Evolutionary conservation across 768 basidiomycete genomes (phyloP), one percentile per base, ranked within the genome.

Genomic region (Xerocomellus chrysenteron): DNA sequence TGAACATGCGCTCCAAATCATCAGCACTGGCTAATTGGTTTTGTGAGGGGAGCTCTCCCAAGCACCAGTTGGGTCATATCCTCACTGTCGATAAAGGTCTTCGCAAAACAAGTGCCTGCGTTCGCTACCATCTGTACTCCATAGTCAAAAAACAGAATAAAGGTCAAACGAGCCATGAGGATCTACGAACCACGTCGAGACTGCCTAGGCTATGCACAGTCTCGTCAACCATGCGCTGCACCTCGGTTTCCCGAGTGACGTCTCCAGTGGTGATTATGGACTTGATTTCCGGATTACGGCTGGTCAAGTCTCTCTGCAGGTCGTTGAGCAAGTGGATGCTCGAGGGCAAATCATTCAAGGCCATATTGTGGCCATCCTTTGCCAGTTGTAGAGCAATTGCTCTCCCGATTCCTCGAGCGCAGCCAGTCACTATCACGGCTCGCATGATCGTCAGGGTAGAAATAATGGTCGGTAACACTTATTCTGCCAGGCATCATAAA

Each of bases 1-100:
- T 36, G 33, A 74, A 70, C 2, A 73, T 36, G 5, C 56, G 51
- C 35, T 75, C 69, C 54, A 73, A 75, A 5, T 76, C 51, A 26
- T 44, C 32, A 11, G 33, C 21, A 24, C 19, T 43, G 16, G 51
- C 51, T 44, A 33, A 2, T 19, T 24, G 30, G 21, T 35, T 32
- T 21, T 26, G 24, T 52, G 32, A 21, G 24, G 32, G 10, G 6
- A n/a, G 26, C 44, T 26, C 17, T n/a, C n/a, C 5, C 11, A n/a
- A 13, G 4, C 12, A 11, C 24, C 16, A 28, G 13, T 14, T 8
- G n/a, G 17, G 17, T 46, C 28, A 19, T 46, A 13, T 46, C 17
- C 51, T 52, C n/a, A 52, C 51, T 52, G 21, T 52, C 51, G 17
- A 36, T 36, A 33, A 44, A 44, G 21, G 42, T 24, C 19, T 44